Percentiles rank a stretch among this genome's conserved stretches.
These are phyloP conservation scores for Debaryomyces coudertii DNA, from an alignment of 1,139 yeast species.

Conservation along the genomic window DNA sequence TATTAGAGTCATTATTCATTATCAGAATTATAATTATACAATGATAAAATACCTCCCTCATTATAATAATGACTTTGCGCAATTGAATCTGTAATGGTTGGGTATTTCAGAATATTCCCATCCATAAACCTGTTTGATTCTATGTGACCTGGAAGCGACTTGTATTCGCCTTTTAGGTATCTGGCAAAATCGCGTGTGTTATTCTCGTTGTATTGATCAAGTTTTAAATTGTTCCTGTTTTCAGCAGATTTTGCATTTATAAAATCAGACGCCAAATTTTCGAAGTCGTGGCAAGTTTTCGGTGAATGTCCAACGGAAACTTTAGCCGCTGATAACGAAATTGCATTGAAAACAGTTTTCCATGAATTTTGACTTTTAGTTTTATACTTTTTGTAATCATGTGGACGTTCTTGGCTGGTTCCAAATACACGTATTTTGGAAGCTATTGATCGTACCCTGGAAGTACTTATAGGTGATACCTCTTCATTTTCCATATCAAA, in stretches of 20 bases:
- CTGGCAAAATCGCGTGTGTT: background rate
- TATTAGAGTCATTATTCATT: slow-evolving; percentile 4
- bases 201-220: background rate
- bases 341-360: slow-evolving; percentile 48
- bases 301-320: slow-evolving; percentile 48
- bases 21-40: slow-evolving; percentile 13
- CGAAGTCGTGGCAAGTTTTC: slow-evolving; percentile 22
- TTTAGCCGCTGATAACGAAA: slow-evolving; percentile 55
- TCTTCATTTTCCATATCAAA: background rate
- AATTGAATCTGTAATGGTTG: slow-evolving; percentile 3
- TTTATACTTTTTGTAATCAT: background rate
- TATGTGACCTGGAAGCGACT: background rate
- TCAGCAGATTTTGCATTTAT: slow-evolving; percentile 9
- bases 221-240: background rate
- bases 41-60: slow-evolving; percentile 11
- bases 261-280: slow-evolving; percentile 34
- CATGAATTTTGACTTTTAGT: slow-evolving; percentile 24
- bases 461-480: slow-evolving; percentile 3
- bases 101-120: slow-evolving; percentile 8
- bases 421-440: slow-evolving; percentile 8
- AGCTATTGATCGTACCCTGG: slow-evolving; percentile 10
- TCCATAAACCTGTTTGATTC: background rate
- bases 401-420: background rate
- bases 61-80: slow-evolving; percentile 9
- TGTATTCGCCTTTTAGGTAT: background rate